Conservation (phyloP, 75 land plant species). For the Pseudotsuga menziesii region DNA sequence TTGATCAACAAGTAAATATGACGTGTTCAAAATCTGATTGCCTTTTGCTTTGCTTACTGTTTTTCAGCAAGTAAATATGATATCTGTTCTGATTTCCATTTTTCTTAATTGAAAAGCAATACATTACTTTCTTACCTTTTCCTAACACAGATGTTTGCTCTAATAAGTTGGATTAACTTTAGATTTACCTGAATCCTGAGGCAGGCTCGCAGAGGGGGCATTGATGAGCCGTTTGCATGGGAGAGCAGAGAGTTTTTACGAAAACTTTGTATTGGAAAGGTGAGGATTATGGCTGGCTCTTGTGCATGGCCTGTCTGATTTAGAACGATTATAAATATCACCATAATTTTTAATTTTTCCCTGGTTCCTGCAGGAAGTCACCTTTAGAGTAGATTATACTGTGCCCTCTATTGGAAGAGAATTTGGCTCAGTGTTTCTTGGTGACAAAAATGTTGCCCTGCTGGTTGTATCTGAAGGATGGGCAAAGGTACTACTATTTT, state of each 20-base stretch:
- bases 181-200: not conserved
- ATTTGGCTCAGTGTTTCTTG: slow-evolving; percentile 83
- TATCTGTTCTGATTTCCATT: not conserved
- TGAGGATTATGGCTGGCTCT: slow-evolving; percentile 11
- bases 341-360: not conserved
- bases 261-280: slow-evolving; percentile 98
- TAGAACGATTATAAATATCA: not conserved
- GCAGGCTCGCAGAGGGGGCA: slow-evolving; percentile 90
- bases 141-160: too few relatives aligned
- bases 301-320: not conserved
- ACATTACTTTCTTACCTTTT: too few relatives aligned
- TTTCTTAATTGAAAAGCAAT: too few relatives aligned
- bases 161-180: not conserved
- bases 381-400: slow-evolving; percentile 78
- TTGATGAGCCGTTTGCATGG: slow-evolving; percentile 99
- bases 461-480: slow-evolving; percentile 81
- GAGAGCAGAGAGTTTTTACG: slow-evolving; percentile 87
- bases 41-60: not conserved
- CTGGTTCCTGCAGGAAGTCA: slow-evolving; percentile 56
- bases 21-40: too few relatives aligned
- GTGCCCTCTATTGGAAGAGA: slow-evolving; percentile 80
- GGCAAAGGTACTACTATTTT: slow-evolving; percentile 74
- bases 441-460: slow-evolving; percentile 62
- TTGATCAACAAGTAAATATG: not conserved
- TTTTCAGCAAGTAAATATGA: not conserved